phyloP scores from a whole-genome alignment of 805 yeast genomes.

The Teunomyces tritomae region DNA sequence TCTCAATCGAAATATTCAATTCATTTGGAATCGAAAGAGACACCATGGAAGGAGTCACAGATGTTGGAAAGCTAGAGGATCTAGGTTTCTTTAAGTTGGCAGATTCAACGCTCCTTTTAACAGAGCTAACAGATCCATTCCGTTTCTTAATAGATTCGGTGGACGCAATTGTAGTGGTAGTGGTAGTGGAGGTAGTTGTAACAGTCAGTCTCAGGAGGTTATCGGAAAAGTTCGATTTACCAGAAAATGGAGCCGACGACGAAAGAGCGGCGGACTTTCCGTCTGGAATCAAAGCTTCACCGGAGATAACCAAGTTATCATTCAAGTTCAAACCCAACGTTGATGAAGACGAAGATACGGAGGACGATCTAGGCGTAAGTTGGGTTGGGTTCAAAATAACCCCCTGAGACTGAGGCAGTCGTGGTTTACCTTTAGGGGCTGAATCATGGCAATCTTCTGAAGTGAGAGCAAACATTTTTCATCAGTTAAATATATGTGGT shows the following conservation, averaged over 20 bases:
- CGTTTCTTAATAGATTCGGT: background rate
- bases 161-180: background rate
- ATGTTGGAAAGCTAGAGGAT: slow-evolving; percentile 5
- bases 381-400: slow-evolving; percentile 13
- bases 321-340: slow-evolving; percentile 4
- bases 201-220: slow-evolving; percentile 24
- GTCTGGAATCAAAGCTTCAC: slow-evolving; percentile 6
- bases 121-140: slow-evolving; percentile 1
- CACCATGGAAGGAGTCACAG: slow-evolving; percentile 2
- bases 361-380: slow-evolving; percentile 5
- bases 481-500: slow-evolving; percentile 6
- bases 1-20: slow-evolving; percentile 12
- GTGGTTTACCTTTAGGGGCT: slow-evolving; percentile 14
- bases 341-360: slow-evolving; percentile 6
- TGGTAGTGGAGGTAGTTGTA: slow-evolving; percentile 1
- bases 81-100: slow-evolving; percentile 1
- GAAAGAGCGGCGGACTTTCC: background rate
- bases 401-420: slow-evolving; percentile 20
- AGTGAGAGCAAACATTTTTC: slow-evolving; percentile 10
- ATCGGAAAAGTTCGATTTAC: slow-evolving; percentile 4
- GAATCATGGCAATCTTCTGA: slow-evolving; percentile 17
- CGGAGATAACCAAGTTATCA: slow-evolving; percentile 5
- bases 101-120: background rate
- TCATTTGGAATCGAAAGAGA: slow-evolving; percentile 13
- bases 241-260: background rate